Evolutionary conservation across 2,329 filamentous ascomycete species (phyloP).

Genomic region (Hawksworthiomyces lignivorus): DNA sequence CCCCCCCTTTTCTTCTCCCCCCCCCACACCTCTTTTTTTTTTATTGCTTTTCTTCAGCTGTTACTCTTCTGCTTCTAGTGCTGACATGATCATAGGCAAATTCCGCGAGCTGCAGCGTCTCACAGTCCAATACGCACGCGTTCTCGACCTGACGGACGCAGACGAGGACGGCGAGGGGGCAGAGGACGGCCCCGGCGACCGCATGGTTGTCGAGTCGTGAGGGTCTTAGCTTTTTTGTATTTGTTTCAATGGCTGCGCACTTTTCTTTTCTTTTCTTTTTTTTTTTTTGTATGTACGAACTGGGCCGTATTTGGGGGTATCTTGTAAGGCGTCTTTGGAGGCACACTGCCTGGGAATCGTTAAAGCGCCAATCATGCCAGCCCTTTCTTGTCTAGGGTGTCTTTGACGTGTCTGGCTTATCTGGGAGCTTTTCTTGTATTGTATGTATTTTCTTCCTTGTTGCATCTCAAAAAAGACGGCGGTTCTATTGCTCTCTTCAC

Average conservation of each 20-base stretch:
- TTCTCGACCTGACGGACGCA: conserved; percentile 57
- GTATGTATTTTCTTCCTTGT: too few species aligned
- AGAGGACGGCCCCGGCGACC: conserved; percentile 5
- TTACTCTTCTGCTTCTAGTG: not conserved
- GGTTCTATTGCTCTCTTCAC: too few species aligned
- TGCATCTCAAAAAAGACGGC: too few species aligned
- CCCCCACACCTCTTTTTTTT: not conserved
- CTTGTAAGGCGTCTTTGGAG: too few species aligned
- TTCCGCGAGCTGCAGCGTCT: conserved; percentile 88
- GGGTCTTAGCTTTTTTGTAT: too few species aligned
- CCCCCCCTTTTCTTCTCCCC: not conserved
- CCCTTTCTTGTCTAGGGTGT: too few species aligned
- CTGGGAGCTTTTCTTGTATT: too few species aligned
- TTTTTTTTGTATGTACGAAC: not conserved
- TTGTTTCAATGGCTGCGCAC: too few species aligned
- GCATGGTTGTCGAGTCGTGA: conserved; percentile 15
- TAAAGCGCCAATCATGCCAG: too few species aligned
- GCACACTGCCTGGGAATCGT: too few species aligned
- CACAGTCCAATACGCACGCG: conserved; percentile 86
- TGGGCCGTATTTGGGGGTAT: not conserved
- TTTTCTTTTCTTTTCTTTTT: not conserved
- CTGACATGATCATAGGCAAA: conserved; percentile 59
- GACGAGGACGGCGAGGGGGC: conserved; percentile 36
- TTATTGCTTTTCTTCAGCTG: not conserved
- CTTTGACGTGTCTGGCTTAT: too few species aligned